Percentiles rank a stretch among this genome's conserved stretches.
phyloP scores from a whole-genome alignment of 352 stramenopile species.

The Globisporangium nunn region DNA sequence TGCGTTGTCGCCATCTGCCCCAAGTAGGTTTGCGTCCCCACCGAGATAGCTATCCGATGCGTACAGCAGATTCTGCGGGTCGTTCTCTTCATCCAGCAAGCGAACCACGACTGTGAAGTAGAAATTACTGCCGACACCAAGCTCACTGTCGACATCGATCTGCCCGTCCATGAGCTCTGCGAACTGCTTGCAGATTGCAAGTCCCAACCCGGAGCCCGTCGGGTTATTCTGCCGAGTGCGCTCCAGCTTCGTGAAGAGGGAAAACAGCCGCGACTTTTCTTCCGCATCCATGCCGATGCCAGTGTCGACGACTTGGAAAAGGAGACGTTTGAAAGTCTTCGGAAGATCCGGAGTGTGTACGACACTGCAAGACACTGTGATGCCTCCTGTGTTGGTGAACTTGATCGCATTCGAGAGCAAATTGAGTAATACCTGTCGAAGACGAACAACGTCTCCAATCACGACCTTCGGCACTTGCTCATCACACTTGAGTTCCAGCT shows the following conservation, averaged over 20 bases:
- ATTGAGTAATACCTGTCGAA: conserved; percentile 79
- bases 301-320: conserved; percentile 85
- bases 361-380: conserved; percentile 70
- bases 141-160: conserved; percentile 79
- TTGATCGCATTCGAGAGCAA: conserved; percentile 86
- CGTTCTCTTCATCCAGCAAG: conserved; percentile 39
- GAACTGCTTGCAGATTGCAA: conserved; percentile 86
- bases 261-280: conserved; percentile 78
- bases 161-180: conserved; percentile 84
- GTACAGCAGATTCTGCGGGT: conserved; percentile 35
- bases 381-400: conserved; percentile 79
- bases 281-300: conserved; percentile 76
- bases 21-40: conserved; percentile 6
- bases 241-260: conserved; percentile 78
- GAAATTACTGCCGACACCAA: conserved; percentile 77
- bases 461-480: conserved; percentile 56
- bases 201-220: conserved; percentile 76
- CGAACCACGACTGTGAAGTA: conserved; percentile 78
- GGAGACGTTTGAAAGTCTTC: conserved; percentile 55
- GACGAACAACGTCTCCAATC: conserved; percentile 70
- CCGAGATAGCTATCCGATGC: conserved; percentile 46
- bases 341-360: conserved; percentile 59
- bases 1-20: conserved; percentile 16
- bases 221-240: conserved; percentile 80
- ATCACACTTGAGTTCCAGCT: conserved; percentile 68